A percentile compares a stretch with the other conserved stretches of the same genome.
Conservation (phyloP, 306 rosid species). For the Fragaria iinumae region DNA sequence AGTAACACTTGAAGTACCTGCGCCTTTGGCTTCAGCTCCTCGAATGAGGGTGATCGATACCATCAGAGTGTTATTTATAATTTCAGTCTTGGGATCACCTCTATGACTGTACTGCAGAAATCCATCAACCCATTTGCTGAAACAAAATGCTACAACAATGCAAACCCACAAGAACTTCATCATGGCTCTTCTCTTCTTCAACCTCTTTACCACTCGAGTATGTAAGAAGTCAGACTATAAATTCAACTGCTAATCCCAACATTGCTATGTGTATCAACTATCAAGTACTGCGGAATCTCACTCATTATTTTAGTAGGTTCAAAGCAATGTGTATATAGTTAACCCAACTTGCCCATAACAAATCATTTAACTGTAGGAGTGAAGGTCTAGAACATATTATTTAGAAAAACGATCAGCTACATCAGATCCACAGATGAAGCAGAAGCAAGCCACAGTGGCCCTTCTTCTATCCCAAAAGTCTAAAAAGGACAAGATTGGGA, state of each 20-base stretch:
- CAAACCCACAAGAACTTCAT: slow-evolving; percentile 39
- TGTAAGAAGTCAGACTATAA: not conserved
- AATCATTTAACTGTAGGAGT: not conserved
- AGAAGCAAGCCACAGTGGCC: not conserved
- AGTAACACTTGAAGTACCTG: slow-evolving; percentile 44
- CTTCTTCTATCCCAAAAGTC: not conserved
- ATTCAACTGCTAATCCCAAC: not conserved
- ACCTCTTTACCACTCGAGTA: slow-evolving; percentile 16
- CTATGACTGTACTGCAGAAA: slow-evolving; percentile 24
- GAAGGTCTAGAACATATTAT: not conserved
- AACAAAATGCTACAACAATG: slow-evolving; percentile 36
- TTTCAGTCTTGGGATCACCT: slow-evolving; percentile 33
- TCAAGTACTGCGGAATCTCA: not conserved
- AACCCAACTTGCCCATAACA: slow-evolving; percentile 1
- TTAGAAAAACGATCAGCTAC: not conserved
- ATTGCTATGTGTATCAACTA: not conserved
- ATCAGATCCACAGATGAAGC: slow-evolving; percentile 1
- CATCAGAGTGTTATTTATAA: slow-evolving; percentile 32
- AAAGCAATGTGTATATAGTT: not conserved
- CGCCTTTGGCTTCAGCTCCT: slow-evolving; percentile 65
- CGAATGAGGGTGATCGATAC: slow-evolving; percentile 80
- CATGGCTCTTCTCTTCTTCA: slow-evolving; percentile 34
- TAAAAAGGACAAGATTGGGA: slow-evolving; percentile 1
- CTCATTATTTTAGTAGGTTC: not conserved
- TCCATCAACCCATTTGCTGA: slow-evolving; percentile 49